These are phyloP conservation scores for Gleditsia sinensis DNA, from an alignment of 306 rosid species.

Conservation along the genomic window DNA sequence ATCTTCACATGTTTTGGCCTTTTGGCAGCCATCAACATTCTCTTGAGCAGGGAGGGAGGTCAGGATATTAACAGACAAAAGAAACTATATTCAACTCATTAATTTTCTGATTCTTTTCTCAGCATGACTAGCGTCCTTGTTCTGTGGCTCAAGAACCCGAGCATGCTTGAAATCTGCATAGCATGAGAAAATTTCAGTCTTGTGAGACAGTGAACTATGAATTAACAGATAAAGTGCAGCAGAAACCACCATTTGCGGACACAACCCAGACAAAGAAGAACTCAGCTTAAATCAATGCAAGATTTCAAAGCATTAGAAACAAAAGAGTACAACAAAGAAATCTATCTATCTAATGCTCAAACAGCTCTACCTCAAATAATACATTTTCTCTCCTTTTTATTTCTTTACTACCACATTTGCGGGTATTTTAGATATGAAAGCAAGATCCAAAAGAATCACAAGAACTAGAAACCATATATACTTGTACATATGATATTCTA, in stretches of 20 bases:
- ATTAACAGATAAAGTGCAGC: background rate
- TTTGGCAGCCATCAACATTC: slow-evolving; percentile 14
- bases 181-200: background rate
- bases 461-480: background rate
- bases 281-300: background rate
- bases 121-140: slow-evolving; percentile 66
- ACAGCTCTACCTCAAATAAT: background rate
- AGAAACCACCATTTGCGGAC: background rate
- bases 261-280: background rate
- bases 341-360: background rate
- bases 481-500: background rate
- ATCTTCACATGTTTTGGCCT: too few species aligned
- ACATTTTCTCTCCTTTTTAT: background rate
- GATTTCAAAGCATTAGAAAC: too few species aligned
- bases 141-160: slow-evolving; percentile 80
- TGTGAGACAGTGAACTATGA: background rate
- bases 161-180: slow-evolving; percentile 86
- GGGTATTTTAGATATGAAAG: background rate
- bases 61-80: background rate
- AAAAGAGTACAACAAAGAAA: background rate
- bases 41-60: slow-evolving; percentile 1
- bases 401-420: background rate
- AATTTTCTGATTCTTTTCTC: slow-evolving; percentile 64
- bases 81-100: slow-evolving; percentile 42
- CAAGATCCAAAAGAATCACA: background rate